Evolutionary conservation across 805 yeast species (phyloP), one percentile per base, ranked within the genome.

Genomic region (Yarrowia sp.): DNA sequence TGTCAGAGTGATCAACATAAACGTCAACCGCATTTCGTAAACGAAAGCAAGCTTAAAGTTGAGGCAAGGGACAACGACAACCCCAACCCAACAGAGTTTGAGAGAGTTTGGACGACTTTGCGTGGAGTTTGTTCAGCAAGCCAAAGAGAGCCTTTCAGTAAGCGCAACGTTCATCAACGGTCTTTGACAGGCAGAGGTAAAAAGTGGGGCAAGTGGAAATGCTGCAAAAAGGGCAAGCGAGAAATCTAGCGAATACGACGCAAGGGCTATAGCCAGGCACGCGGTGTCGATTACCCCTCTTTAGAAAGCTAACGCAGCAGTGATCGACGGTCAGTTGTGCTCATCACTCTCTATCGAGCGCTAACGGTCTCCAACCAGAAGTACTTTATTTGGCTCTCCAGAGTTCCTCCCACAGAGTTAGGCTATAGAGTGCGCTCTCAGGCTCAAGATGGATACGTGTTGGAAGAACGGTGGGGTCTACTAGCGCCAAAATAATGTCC

Each of bases 41-140:
- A 47, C 28, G 53, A 47, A 32, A 17, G 53, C 53, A 48, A 35
- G 55, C 55, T 48, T 35, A 48, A 18, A 48, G 55, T 48, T 48
- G 55, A 48, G 55, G 55, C 41, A 48, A 48, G 55, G 55, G 55
- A 48, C 55, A 35, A 33, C 15, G 55, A 48, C 38, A 3, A 8
- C 53, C 38, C 36, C 51, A 45, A 45, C 3, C 53, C n/a, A 15
- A 31, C 15, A 47, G 53, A 47, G 53, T 47, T 47, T 7, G 38
- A 32, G 17, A 8, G 44, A 42, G 44, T 42, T 42, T 14, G 17
- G 11, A 17, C 28, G 5, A 5, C 28, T 22, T 22, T 5, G 5
- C n/a, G 28, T 22, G 28, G 28, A 22, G 28, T 22, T 22, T 22
- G 28, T 22, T 22, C 28, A 22, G 28, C 28, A 22, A 22, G 28